Conservation (phyloP, 345 rosid species). For the Kernera saxatilis region DNA sequence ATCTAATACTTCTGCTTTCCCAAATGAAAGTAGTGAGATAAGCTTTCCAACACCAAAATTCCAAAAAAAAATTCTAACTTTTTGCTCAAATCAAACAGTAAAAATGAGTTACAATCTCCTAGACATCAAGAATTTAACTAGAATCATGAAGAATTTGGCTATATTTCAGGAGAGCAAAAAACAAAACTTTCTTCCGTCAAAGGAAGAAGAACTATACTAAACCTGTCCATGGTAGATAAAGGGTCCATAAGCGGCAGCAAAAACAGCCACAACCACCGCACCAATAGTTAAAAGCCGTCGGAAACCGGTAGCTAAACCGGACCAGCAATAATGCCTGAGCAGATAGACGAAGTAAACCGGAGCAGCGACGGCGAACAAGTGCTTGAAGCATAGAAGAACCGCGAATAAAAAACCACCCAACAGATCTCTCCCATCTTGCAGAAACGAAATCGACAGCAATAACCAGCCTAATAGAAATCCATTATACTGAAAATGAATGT, state of each 20-base stretch:
- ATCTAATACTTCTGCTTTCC: neutral
- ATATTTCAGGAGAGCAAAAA: neutral
- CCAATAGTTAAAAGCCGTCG: constrained; percentile 52
- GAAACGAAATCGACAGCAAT: constrained; percentile 71
- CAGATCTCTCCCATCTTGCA: constrained; percentile 74
- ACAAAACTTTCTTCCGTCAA: neutral
- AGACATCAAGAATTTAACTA: neutral
- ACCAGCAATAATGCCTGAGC: constrained; percentile 78
- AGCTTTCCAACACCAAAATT: neutral
- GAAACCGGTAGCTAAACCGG: constrained; percentile 49
- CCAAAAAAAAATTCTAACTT: neutral
- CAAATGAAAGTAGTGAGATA: neutral
- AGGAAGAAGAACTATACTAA: neutral
- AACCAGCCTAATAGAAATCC: constrained; percentile 77
- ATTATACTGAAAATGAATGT: constrained; percentile 90
- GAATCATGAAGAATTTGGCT: neutral
- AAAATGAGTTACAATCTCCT: neutral
- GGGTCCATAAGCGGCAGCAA: constrained; percentile 72
- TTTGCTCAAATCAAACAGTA: neutral
- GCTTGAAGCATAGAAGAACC: constrained; percentile 78
- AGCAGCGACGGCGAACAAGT: constrained; percentile 90
- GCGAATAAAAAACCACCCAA: constrained; percentile 79
- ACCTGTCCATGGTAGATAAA: constrained; percentile 82
- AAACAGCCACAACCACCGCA: constrained; percentile 53
- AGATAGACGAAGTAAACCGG: constrained; percentile 87